Evolutionary conservation across 2,329 filamentous ascomycete genomes (phyloP), one percentile per base, ranked within the genome.

Genomic region (Pezicula carpinea): DNA sequence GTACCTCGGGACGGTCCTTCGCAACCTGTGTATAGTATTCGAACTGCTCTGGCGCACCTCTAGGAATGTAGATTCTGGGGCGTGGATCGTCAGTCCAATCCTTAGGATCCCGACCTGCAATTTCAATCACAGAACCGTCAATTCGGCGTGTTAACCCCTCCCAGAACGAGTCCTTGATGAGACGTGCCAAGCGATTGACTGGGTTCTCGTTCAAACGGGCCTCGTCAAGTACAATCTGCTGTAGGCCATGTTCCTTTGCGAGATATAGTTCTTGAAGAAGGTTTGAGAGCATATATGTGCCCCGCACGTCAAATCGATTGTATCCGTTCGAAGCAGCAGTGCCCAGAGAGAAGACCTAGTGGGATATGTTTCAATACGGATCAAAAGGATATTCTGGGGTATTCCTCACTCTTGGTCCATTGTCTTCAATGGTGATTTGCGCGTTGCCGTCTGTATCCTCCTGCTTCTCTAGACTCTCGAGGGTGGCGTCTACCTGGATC

Each of bases 361-460:
- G 32, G 15, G 15, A 2, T n/a, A 35, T 36, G 22, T 7, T 29
- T 50, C 19, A 53, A 40, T 36, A 34, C 14, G 13, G 4, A 38
- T 21, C 22, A 10, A n/a, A 5, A 18, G 6, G 21, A 17, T 14
- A 1, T n/a, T 13, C 21, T 26, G 22, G 15, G 11, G 21, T 14
- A 11, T 22, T 31, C 8, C 62, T 53, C 66, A 86, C 87, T 77
- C 97, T 99, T 42, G 93, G 92, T 0, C 93, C 93, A 54, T 81
- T 79, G 69, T 99, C 93, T 63, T 97, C 93, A 59, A 97, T 95
- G 23, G 93, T 99, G 66, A 99, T 99, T 67, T 97, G 91, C 76
- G 89, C 88, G 67, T 99, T 96, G 47, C 80, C 76, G 68, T 99
- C 91, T 23, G 91, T 95, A 63, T 99, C 93, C 67, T 99, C 93